Evolutionary conservation across 495 filamentous ascomycete species (phyloP).

Genomic region (Darksidea phi): DNA sequence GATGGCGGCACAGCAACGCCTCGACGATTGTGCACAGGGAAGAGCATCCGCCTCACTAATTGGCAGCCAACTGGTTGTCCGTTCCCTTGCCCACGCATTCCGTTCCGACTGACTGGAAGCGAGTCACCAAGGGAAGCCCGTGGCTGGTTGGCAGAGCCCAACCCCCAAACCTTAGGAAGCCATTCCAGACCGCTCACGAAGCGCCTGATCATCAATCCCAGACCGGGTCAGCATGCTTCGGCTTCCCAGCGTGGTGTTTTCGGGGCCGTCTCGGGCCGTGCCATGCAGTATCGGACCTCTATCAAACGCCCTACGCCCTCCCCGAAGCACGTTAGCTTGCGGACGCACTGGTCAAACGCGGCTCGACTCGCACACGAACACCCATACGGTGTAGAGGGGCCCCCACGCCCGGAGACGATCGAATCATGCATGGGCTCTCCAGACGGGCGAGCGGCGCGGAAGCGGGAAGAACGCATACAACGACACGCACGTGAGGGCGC

Average conservation of each 20-base stretch:
- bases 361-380: neutral
- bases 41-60: slow-evolving; percentile 15
- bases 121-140: slow-evolving; percentile 30
- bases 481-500: slow-evolving; percentile 26
- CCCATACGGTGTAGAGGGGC: slow-evolving; percentile 1
- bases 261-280: no score
- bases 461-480: slow-evolving; percentile 28
- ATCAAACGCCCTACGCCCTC: no score
- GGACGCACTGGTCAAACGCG: no score
- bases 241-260: no score
- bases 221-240: no score
- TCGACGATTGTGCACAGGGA: slow-evolving; percentile 22
- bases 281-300: no score
- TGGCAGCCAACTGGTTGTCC: slow-evolving; percentile 12
- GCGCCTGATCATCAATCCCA: neutral
- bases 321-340: no score
- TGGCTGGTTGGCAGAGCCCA: slow-evolving; percentile 20
- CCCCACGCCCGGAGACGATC: slow-evolving; percentile 27
- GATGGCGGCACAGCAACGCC: neutral
- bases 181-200: neutral
- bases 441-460: slow-evolving; percentile 22
- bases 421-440: slow-evolving; percentile 2
- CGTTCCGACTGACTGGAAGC: slow-evolving; percentile 28
- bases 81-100: slow-evolving; percentile 18
- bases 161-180: slow-evolving; percentile 12